These are phyloP conservation scores for Irpex sp. DNA, from an alignment of 1,284 basidiomycete species.

Conservation along the genomic window DNA sequence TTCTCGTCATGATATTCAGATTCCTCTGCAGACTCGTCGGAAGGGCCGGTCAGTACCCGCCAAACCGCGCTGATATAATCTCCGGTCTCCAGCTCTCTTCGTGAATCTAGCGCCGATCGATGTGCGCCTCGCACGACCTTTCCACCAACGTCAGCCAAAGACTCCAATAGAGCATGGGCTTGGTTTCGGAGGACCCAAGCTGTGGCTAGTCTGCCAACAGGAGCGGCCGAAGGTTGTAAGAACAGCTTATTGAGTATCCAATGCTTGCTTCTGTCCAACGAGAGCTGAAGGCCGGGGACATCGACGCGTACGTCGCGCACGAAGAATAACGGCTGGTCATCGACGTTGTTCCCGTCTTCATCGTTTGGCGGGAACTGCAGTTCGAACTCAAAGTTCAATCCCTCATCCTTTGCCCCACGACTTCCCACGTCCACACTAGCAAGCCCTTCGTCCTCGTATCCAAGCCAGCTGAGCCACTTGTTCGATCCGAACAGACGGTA, in stretches of 20 bases:
- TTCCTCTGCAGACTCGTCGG: neutral
- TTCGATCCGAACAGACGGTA: conserved; percentile 24
- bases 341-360: conserved; percentile 15
- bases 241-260: conserved; percentile 45
- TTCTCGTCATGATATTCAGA: conserved; percentile 13
- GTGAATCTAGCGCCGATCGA: conserved; percentile 4
- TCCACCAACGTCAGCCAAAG: conserved; percentile 24
- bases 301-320: conserved; percentile 33
- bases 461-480: conserved; percentile 11
- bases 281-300: conserved; percentile 34
- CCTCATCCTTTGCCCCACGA: conserved; percentile 19
- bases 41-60: conserved; percentile 19
- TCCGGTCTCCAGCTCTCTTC: conserved; percentile 8
- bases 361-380: conserved; percentile 28
- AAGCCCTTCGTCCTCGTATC: conserved; percentile 44
- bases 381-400: conserved; percentile 34
- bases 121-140: conserved; percentile 17
- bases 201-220: conserved; percentile 25
- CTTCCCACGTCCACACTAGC: conserved; percentile 34
- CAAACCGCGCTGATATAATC: conserved; percentile 26
- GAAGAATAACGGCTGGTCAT: conserved; percentile 30
- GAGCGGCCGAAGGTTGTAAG: conserved; percentile 40
- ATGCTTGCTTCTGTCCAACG: conserved; percentile 37
- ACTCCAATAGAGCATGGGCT: conserved; percentile 27
- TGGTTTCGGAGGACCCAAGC: conserved; percentile 27